Conservation (phyloP, 108 stramenopile species). For the Licmophora abbreviata region DNA sequence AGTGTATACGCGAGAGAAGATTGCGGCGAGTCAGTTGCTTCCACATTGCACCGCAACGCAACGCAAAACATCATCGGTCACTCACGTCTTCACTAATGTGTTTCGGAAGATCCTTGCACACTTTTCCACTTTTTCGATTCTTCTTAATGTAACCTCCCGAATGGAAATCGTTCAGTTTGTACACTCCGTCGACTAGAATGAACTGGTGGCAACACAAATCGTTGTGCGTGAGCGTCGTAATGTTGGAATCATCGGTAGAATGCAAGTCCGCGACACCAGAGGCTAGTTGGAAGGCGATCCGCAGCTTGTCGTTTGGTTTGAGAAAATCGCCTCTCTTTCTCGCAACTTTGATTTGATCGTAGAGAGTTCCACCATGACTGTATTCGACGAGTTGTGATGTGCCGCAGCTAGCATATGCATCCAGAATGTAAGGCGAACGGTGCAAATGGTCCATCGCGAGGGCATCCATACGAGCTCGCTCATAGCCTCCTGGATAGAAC, state of each 20-base stretch:
- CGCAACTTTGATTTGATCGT: conserved; percentile 9
- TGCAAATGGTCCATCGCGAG: neutral
- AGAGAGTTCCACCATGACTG: conserved; percentile 2
- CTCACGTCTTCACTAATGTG: neutral
- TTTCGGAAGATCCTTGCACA: neutral
- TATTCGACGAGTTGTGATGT: conserved; percentile 4
- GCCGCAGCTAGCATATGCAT: conserved; percentile 6
- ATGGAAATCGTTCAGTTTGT: conserved; percentile 10
- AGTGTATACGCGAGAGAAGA: neutral
- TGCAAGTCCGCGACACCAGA: conserved; percentile 12
- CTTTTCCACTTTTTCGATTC: neutral
- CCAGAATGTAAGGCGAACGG: neutral
- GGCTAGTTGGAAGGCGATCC: conserved; percentile 3
- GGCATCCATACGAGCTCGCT: neutral
- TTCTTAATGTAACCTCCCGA: neutral
- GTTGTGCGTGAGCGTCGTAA: conserved; percentile 4
- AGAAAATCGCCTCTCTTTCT: neutral
- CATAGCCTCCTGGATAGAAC: neutral
- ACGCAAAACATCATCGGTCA: neutral
- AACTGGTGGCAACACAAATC: conserved; percentile 15
- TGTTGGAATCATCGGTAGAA: conserved; percentile 1
- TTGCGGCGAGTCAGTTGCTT: neutral
- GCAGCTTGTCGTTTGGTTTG: neutral
- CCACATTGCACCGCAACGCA: neutral
- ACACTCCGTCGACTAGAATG: conserved; percentile 6